phyloP scores from a whole-genome alignment of 306 rosid genomes.

The Casuarina glauca region DNA sequence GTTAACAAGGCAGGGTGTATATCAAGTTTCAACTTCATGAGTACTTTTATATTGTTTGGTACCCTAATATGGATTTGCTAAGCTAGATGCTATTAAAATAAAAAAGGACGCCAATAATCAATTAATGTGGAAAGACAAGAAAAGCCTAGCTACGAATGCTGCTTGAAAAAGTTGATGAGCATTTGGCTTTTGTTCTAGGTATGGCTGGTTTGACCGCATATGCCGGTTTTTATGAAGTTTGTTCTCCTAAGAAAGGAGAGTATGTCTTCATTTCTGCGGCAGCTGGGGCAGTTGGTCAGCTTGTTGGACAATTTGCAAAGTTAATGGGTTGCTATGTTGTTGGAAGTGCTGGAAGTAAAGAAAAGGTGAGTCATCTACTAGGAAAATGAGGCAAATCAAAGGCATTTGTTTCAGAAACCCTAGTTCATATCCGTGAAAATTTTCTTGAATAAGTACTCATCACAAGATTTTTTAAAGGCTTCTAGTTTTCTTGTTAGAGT shows the following conservation, averaged over 20 bases:
- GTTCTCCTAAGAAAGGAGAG: slow-evolving; percentile 39
- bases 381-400: neutral
- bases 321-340: slow-evolving; percentile 10
- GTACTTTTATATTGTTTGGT: too few species aligned
- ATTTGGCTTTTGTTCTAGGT: slow-evolving; percentile 19
- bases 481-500: neutral
- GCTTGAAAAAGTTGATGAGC: neutral
- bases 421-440: too few species aligned
- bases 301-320: slow-evolving; percentile 35
- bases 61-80: too few species aligned
- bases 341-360: slow-evolving; percentile 5
- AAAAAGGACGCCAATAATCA: too few species aligned
- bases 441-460: too few species aligned
- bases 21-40: too few species aligned
- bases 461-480: too few species aligned
- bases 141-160: neutral
- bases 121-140: neutral
- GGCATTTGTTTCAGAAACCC: neutral
- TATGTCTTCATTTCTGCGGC: slow-evolving; percentile 37
- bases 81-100: too few species aligned
- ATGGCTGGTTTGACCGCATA: slow-evolving; percentile 39
- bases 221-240: slow-evolving; percentile 29
- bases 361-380: neutral
- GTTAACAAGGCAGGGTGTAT: too few species aligned
- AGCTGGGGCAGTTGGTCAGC: slow-evolving; percentile 40